Evolutionary conservation across 106 monocot genomes (phyloP), one percentile per base, ranked within the genome.

Genomic region (Dendrobium officinale): DNA sequence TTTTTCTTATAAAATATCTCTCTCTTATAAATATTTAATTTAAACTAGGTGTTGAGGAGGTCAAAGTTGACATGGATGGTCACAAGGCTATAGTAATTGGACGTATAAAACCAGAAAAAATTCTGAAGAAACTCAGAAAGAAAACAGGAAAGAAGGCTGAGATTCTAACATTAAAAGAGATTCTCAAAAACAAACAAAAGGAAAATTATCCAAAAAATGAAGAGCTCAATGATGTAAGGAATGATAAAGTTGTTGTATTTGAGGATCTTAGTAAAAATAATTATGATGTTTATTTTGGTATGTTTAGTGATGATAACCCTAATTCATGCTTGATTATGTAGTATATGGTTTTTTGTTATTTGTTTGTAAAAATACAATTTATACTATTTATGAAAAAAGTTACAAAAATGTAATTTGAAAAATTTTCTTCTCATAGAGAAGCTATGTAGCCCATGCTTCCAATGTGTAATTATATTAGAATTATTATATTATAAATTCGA

Each of bases 141-240:
- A 87, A 85, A 80, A 87, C 92, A 0, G 92, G 92, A 0, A 92
- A 89, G 49, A 85, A 54, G 48, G 92, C 72, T 29, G 87, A 89
- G 44, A 80, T 92, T 20, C 16, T 66, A 22, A 24, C 64, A 8
- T 7, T 89, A 37, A 58, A 20, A 3, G 66, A 47, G 29, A 79
- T 67, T 59, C 5, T 42, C 11, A 42, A 13, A 41, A 42, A 3
- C 4, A 20, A 4, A 9, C 27, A 31, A 37, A 37, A 37, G 37
- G 37, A 37, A 37, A 37, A 37, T 3, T 37, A 37, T 37, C 37
- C 37, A 73, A 51, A 51, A 51, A 3, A 15, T 13, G 51, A 51
- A 15, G 51, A 51, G 10, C 13, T 51, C 2, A 51, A 51, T 51
- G 51, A 51, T 10, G 51, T 10, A 15, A 51, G 13, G 15, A 51